Conservation (phyloP, 1,284 basidiomycete species). For the Ganoderma multipileum region DNA sequence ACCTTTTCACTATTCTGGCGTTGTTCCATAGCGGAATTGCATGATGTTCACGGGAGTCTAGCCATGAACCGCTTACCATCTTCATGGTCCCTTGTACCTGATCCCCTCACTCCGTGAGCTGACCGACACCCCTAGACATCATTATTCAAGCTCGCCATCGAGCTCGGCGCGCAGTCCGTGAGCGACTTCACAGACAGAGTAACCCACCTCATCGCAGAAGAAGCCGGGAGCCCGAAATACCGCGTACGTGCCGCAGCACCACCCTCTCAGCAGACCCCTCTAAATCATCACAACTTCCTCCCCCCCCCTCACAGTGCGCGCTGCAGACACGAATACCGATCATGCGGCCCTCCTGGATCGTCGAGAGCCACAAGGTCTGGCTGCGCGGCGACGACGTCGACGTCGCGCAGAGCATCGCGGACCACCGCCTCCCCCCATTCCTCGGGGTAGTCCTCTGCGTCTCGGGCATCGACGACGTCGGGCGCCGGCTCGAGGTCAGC, state of each 20-base stretch:
- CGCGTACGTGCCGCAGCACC: constrained; percentile 42
- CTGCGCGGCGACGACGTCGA: constrained; percentile 79
- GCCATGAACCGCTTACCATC: too few relatives aligned
- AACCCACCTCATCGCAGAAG: constrained; percentile 78
- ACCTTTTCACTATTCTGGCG: too few relatives aligned
- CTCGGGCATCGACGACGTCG: constrained; percentile 69
- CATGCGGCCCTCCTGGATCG: constrained; percentile 75
- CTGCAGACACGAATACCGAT: constrained; percentile 78
- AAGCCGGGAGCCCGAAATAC: constrained; percentile 82
- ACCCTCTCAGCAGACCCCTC: constrained; percentile 36
- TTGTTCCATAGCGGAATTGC: too few relatives aligned
- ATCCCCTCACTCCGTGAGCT: too few relatives aligned
- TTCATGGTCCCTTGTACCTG: too few relatives aligned
- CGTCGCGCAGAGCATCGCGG: constrained; percentile 55
- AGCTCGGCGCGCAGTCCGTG: constrained; percentile 74
- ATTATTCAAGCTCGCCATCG: constrained; percentile 74
- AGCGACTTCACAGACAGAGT: constrained; percentile 79
- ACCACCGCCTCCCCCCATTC: constrained; percentile 72
- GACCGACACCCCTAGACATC: constrained; percentile 50
- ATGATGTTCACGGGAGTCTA: too few relatives aligned
- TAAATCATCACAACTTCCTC: not conserved
- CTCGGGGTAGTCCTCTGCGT: constrained; percentile 65
- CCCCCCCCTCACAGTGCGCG: constrained; percentile 61
- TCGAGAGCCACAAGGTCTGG: constrained; percentile 75
- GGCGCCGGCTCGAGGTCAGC: constrained; percentile 61